Conservation (phyloP, 2,329 filamentous ascomycete genomes). For the Tolypocladium pustulatum region DNA sequence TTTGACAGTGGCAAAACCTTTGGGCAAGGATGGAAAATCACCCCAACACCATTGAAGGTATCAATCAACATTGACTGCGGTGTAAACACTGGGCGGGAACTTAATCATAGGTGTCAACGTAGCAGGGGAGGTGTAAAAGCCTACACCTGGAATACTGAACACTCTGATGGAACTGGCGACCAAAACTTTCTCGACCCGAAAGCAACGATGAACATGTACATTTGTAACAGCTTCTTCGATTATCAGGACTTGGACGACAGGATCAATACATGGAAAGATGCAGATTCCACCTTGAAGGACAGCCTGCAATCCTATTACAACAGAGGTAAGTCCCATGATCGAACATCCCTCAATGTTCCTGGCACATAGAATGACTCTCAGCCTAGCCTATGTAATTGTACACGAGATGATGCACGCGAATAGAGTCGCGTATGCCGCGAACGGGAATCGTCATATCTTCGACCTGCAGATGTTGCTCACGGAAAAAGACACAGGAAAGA, state of each 20-base stretch:
- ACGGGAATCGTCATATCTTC: neutral
- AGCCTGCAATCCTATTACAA: neutral
- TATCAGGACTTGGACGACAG: neutral
- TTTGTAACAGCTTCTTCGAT: neutral
- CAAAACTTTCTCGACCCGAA: neutral
- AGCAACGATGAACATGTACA: neutral
- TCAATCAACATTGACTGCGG: neutral
- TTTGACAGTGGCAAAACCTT: neutral
- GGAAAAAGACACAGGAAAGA: neutral
- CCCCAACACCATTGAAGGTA: neutral
- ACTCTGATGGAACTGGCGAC: neutral
- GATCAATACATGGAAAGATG: neutral
- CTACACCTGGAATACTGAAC: neutral
- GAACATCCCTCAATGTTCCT: neutral
- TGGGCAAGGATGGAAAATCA: neutral
- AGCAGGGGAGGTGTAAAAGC: neutral
- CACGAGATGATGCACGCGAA: neutral
- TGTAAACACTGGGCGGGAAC: neutral
- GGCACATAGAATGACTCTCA: neutral
- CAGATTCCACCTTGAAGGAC: neutral
- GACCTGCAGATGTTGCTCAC: neutral
- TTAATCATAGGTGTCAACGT: neutral
- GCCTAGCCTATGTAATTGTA: neutral
- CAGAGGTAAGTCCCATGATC: neutral
- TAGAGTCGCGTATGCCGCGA: neutral